Evolutionary conservation across 768 basidiomycete genomes (phyloP).

Genomic region (Auricularia heimuer): DNA sequence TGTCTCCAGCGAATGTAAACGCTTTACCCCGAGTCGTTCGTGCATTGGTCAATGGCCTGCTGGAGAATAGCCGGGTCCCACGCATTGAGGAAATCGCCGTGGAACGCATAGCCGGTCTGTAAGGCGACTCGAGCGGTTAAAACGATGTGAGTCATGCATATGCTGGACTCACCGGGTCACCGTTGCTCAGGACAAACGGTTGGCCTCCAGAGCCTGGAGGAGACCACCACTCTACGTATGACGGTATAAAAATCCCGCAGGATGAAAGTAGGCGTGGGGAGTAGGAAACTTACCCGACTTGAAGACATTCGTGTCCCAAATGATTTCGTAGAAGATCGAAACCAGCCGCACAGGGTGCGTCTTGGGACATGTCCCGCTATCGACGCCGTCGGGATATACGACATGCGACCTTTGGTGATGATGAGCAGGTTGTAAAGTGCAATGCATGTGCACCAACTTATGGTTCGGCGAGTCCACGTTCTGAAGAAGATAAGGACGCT

Average conservation of each 20-base stretch:
- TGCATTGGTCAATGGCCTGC: neutral
- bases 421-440: neutral
- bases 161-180: neutral
- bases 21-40: neutral
- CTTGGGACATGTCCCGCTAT: slow-evolving; percentile 14
- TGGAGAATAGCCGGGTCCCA: neutral
- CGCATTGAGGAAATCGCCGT: neutral
- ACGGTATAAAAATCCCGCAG: no score
- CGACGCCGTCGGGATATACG: slow-evolving; percentile 12
- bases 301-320: slow-evolving; percentile 8
- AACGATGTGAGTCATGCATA: neutral
- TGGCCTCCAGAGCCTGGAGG: neutral
- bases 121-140: neutral
- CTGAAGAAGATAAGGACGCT: neutral
- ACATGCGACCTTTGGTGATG: slow-evolving; percentile 11
- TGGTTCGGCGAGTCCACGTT: neutral
- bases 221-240: neutral
- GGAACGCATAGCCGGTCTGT: neutral
- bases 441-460: neutral
- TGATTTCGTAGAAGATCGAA: slow-evolving; percentile 13
- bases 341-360: slow-evolving; percentile 13
- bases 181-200: neutral
- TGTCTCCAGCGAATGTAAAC: no score
- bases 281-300: neutral
- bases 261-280: no score